Base-by-base conservation (phyloP, 176 grass and related monocot genomes). In the Phragmites australis region DNA sequence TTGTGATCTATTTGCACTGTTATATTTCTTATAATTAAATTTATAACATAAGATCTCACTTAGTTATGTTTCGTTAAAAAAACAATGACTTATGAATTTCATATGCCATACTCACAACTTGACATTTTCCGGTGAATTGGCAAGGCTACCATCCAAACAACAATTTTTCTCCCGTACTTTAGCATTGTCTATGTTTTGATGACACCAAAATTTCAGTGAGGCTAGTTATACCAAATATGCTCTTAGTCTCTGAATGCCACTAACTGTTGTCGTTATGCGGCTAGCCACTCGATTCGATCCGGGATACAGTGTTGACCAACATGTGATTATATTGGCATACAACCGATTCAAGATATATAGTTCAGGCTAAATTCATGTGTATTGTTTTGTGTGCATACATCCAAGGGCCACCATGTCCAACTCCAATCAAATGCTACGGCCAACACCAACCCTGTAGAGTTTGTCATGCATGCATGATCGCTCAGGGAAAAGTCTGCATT, bases 241-340 rank as follows among this genome's bases (percentile, higher is more conserved):
- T n/a, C 29, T 77, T 77, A 47, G 56, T 77, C 75, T 32, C 17
- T 6, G 29, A 77, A 48, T 47, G 75, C 76, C 71, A 30, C 30
- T 75, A 32, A 23, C 83, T 16, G 31, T 39, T 18, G 26, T 78
- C 55, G 13, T 72, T 37, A 22, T 72, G 39, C 57, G 31, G 40
- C 23, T 47, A 46, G 57, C 76, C 53, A 56, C 9, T 56, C 19
- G 8, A 64, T 40, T n/a, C 13, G 18, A 19, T 21, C 50, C 16
- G 15, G 58, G 16, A 74, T 74, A 26, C n/a, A 46, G 17, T 41
- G 10, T 57, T 47, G 51, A 14, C 52, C 65, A 32, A 30, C 17
- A 22, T 58, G 17, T 69, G 19, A 56, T 31, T 25, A 10, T 2
- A 40, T 39, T 25, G 21, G 16, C 49, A n/a, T 31, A 30, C 2